Evolutionary conservation across 768 basidiomycete genomes (phyloP).

Genomic region (Auricularia cornea): DNA sequence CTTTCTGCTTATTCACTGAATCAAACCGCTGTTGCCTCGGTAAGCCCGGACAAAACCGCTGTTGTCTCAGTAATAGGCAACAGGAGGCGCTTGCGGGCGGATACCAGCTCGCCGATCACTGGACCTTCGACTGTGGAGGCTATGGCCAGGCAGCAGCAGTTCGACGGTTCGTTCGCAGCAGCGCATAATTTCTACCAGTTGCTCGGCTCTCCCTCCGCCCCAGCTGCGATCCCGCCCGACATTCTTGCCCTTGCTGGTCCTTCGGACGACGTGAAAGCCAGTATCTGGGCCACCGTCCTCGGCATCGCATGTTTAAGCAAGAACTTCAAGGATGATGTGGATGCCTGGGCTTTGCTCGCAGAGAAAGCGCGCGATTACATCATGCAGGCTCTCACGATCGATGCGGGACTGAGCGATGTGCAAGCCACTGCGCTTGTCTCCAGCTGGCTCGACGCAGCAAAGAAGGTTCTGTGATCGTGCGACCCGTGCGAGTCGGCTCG

Average conservation of each 20-base stretch:
- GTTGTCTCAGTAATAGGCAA: too few relatives aligned
- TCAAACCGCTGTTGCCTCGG: too few relatives aligned
- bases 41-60: too few relatives aligned
- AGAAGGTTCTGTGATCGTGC: too few relatives aligned
- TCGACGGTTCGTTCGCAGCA: slow-evolving; percentile 6
- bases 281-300: slow-evolving; percentile 45
- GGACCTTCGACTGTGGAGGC: neutral
- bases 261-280: neutral
- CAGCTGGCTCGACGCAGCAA: too few relatives aligned
- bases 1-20: too few relatives aligned
- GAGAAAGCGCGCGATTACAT: slow-evolving; percentile 38
- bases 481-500: too few relatives aligned
- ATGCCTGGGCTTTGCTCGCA: slow-evolving; percentile 34
- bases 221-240: neutral
- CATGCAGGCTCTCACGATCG: neutral
- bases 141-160: slow-evolving; percentile 1
- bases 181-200: neutral
- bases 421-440: too few relatives aligned
- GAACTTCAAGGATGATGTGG: slow-evolving; percentile 28
- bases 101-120: too few relatives aligned
- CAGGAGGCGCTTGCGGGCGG: too few relatives aligned
- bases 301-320: slow-evolving; percentile 38
- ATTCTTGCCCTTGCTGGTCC: slow-evolving; percentile 13
- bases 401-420: too few relatives aligned
- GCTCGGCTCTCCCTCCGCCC: neutral